Conservation (phyloP, 2,329 filamentous ascomycete genomes). For the Ophiocordyceps robertsii region DNA sequence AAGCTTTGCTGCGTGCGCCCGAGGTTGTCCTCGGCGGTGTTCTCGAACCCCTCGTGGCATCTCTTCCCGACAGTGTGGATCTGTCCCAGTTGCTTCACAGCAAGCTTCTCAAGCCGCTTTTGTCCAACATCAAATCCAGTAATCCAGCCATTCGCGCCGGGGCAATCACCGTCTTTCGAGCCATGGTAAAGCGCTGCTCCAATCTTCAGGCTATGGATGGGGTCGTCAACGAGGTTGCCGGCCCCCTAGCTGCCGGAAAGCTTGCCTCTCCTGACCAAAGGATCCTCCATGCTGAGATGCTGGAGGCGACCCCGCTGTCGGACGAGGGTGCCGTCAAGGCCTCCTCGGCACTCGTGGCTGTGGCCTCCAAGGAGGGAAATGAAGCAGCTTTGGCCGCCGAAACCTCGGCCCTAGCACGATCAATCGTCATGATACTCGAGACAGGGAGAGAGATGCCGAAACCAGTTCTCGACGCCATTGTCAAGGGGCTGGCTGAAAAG, state of each 20-base stretch:
- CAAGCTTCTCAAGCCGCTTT: conserved; percentile 69
- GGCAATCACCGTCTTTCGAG: conserved; percentile 59
- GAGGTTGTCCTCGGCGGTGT: conserved; percentile 78
- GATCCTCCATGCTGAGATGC: conserved; percentile 67
- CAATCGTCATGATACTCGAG: conserved; percentile 49
- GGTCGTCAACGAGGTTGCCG: conserved; percentile 64
- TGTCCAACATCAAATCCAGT: conserved; percentile 86
- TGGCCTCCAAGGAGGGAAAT: conserved; percentile 76
- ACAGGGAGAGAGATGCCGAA: conserved; percentile 50
- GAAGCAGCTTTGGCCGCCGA: conserved; percentile 70
- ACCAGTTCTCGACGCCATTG: conserved; percentile 53
- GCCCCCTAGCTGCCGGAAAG: conserved; percentile 71
- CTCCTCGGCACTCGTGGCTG: conserved; percentile 48
- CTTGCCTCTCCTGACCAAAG: conserved; percentile 76
- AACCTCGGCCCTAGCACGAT: conserved; percentile 54
- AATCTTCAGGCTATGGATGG: conserved; percentile 48
- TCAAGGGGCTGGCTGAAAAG: conserved; percentile 79
- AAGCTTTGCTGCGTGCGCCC: conserved; percentile 75
- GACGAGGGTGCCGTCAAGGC: conserved; percentile 52
- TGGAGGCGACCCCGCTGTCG: conserved; percentile 50
- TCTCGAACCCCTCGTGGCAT: conserved; percentile 56
- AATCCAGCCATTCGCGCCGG: conserved; percentile 67
- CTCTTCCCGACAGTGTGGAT: conserved; percentile 59
- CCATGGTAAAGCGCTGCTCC: conserved; percentile 48
- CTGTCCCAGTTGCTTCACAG: conserved; percentile 59